Evolutionary conservation across 106 monocot species (phyloP), one percentile per base, ranked within the genome.

Genomic region (Amphibolis antarctica): DNA sequence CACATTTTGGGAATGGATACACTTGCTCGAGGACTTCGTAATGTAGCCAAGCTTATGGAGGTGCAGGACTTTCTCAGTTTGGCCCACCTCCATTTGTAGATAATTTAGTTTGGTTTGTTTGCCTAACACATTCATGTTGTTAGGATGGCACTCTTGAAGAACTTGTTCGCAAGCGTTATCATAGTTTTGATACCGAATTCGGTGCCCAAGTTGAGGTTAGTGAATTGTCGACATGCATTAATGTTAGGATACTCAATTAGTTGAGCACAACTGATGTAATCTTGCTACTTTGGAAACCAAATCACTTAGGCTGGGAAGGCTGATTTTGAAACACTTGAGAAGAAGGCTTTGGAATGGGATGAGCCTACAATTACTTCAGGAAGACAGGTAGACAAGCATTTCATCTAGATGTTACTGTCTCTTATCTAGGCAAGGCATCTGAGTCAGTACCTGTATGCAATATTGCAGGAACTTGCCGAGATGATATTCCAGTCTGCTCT

Each of bases 1-100:
- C 98, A 98, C 67, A 87, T 90, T 55, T 79, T 80, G 22, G 96
- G 96, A 18, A 98, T 98, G 96, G 98, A 98, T 53, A 98, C 98
- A 3, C 76, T 98, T 53, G 98, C 98, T 14, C 86, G 98, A 60
- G 98, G 98, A n/a, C 90, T 98, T 19, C 78, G 87, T n/a, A 98
- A 88, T 71, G 98, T 72, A 49, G 91, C 76, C 18, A 98, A 91
- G 60, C 43, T 98, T 21, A 73, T 83, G 1, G 87, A 98, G 82
- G 94, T 96, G 74, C 29, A 31, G 42, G 46, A 18, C 10, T 7
- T 29, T 6, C 27, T 29, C 28, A 29, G 19, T 55, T 28, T 59
- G 10, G 59, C 30, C 28, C 59, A 59, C 12, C 9, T 23, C 23
- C 6, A 9, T 23, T 55, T 3, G 25, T 0, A 4, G 22, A 55